Base-by-base conservation (phyloP, 2,329 filamentous ascomycete species). In the Colletotrichum sp. region DNA sequence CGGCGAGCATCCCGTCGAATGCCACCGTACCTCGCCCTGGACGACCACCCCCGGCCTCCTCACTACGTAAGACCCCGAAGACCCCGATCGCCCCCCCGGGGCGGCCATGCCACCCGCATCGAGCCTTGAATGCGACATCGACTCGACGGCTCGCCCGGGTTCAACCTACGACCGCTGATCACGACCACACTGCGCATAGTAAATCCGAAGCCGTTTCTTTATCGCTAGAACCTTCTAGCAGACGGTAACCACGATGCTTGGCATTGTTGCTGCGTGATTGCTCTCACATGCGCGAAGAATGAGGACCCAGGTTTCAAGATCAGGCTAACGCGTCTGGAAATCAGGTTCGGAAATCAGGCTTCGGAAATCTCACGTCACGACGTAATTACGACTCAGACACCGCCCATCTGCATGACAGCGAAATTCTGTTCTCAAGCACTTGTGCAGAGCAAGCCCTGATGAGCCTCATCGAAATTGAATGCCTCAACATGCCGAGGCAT, bases 121-220 rank as follows among this genome's bases (percentile, higher is more conserved):
- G 73, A 75, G 73, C 69, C 68, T 49, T 55, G 68, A 32, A 68
- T 63, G 72, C 28, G 62, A 72, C 72, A 75, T 75, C 72, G 72
- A 24, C 68, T 13, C 39, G 18, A 36, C 30, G 13, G 5, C 59
- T 24, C 44, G 44, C 13, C n/a, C 64, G 32, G 57, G 64, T 64
- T 71, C 32, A 34, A 15, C 30, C 28, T 24, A 55, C 69, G 24
- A 57, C 60, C 21, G 55, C 28, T 12, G 68, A 64, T 73, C 62
- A 13, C 36, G 3, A 12, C 55, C 36, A 34, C 24, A 24, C 32
- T 49, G 30, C 30, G 30, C 30, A 44, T 18, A n/a, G 13, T 64
- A 21, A 39, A 36, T 32, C 64, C 21, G 34, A 64, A 30, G 6
- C 30, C 52, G 13, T 39, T 49, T 10, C 15, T 28, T n/a, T 18